Conservation (phyloP, 345 rosid species). For the Rhizophora apiculata region DNA sequence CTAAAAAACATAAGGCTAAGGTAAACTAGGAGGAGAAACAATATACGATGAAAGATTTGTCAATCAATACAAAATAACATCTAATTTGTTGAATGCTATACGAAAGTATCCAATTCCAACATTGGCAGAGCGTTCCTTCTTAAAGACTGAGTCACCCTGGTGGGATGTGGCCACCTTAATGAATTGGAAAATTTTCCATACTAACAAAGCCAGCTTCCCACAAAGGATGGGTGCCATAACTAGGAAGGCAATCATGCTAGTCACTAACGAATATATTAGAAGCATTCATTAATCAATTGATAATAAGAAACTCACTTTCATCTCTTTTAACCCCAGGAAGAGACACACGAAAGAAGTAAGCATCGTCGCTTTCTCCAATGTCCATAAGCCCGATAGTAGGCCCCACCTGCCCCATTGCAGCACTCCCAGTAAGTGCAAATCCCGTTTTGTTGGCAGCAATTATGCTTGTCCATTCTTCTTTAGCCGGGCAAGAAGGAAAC, state of each 20-base stretch:
- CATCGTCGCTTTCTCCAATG: slow-evolving; percentile 21
- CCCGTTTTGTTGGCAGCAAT: neutral
- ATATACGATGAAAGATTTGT: too few relatives aligned
- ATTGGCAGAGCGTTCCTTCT: too few relatives aligned
- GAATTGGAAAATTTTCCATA: too few relatives aligned
- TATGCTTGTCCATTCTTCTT: neutral
- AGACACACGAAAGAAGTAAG: slow-evolving; percentile 17
- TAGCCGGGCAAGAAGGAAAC: neutral
- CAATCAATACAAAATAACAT: too few relatives aligned
- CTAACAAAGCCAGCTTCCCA: too few relatives aligned
- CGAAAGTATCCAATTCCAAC: too few relatives aligned
- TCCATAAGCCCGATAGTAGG: slow-evolving; percentile 13
- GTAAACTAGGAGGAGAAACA: neutral
- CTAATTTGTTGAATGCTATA: too few relatives aligned
- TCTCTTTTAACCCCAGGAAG: slow-evolving; percentile 19
- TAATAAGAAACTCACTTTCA: slow-evolving; percentile 15
- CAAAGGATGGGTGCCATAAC: too few relatives aligned
- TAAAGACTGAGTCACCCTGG: too few relatives aligned
- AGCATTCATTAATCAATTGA: neutral
- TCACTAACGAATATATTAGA: neutral
- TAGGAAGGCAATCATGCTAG: neutral
- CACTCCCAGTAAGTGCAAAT: slow-evolving; percentile 15
- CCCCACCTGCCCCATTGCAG: slow-evolving; percentile 10
- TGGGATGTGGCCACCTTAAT: too few relatives aligned
- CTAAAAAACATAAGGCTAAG: slow-evolving; percentile 1